Percentiles rank a stretch among this genome's conserved stretches.
Conservation (phyloP, 2,329 filamentous ascomycete species). For the Xylariaceae sp. region DNA sequence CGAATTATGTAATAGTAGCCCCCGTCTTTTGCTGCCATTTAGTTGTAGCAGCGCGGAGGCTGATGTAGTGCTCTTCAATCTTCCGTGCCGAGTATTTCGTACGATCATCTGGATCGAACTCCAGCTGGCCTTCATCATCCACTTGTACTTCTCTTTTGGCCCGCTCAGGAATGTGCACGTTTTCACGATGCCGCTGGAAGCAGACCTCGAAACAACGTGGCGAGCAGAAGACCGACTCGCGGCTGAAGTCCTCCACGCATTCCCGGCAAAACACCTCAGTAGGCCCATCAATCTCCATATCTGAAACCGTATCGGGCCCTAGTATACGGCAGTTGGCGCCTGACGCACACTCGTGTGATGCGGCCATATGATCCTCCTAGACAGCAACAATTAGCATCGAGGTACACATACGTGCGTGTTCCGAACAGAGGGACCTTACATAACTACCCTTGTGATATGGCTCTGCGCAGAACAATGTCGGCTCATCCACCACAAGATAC, state of each 20-base stretch:
- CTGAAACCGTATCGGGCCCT: conserved; percentile 35
- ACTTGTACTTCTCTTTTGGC: conserved; percentile 24
- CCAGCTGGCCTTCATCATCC: conserved; percentile 27
- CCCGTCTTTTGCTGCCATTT: conserved; percentile 23
- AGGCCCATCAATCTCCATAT: conserved; percentile 33
- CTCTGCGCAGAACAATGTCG: conserved; percentile 43
- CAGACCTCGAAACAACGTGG: conserved; percentile 39
- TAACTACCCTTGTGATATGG: conserved; percentile 38
- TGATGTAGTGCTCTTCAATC: conserved; percentile 28
- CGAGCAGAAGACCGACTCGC: conserved; percentile 40
- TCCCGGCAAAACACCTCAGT: conserved; percentile 38
- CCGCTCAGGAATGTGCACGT: conserved; percentile 31
- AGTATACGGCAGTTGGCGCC: conserved; percentile 38
- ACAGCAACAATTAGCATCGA: conserved; percentile 23
- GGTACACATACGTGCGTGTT: background rate
- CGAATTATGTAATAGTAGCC: conserved; percentile 4
- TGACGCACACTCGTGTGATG: conserved; percentile 39
- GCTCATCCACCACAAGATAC: conserved; percentile 32
- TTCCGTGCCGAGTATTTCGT: conserved; percentile 26
- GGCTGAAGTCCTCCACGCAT: conserved; percentile 36
- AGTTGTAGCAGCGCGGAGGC: conserved; percentile 25
- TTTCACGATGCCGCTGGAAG: conserved; percentile 37
- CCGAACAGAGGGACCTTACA: conserved; percentile 32
- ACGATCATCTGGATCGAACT: conserved; percentile 24
- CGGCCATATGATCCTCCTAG: conserved; percentile 37